These are phyloP conservation scores for Platanthera guangdongensis DNA, from an alignment of 106 monocot genomes.

Conservation along the genomic window DNA sequence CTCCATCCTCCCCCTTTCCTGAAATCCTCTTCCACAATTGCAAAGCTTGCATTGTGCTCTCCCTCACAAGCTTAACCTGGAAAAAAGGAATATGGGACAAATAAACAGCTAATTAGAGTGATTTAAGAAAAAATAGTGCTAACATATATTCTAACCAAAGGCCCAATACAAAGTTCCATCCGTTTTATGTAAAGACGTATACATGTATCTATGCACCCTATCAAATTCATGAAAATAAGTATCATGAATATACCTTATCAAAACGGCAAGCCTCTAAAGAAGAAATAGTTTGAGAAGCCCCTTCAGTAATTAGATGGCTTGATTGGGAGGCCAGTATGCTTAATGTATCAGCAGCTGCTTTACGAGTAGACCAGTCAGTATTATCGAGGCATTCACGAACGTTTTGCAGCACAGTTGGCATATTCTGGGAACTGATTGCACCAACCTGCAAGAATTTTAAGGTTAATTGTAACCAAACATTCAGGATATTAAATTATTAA, in stretches of 20 bases:
- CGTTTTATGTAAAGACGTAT: too few relatives aligned
- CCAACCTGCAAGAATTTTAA: conserved; percentile 48
- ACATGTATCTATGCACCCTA: not conserved
- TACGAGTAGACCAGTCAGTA: conserved; percentile 88
- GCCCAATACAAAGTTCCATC: too few relatives aligned
- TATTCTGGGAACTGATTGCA: conserved; percentile 66
- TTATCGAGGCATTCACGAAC: conserved; percentile 83
- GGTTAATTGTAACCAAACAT: not conserved
- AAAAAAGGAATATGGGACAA: not conserved
- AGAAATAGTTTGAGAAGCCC: conserved; percentile 48
- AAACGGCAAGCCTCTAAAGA: conserved; percentile 84
- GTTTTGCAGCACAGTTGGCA: conserved; percentile 63
- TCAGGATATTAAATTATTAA: too few relatives aligned
- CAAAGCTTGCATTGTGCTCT: conserved; percentile 74
- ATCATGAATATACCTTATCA: conserved; percentile 64
- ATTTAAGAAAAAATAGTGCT: not conserved
- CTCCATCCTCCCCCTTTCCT: conserved; percentile 41
- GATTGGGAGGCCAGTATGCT: conserved; percentile 59
- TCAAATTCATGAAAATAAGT: not conserved
- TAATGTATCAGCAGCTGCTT: conserved; percentile 89
- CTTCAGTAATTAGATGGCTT: conserved; percentile 59
- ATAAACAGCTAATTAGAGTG: not conserved
- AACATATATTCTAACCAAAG: too few relatives aligned
- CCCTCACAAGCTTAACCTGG: conserved; percentile 94
- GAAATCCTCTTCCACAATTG: conserved; percentile 60